Evolutionary conservation across 2,329 filamentous ascomycete genomes (phyloP).

Genomic region (Phyllosticta citrichinensis): DNA sequence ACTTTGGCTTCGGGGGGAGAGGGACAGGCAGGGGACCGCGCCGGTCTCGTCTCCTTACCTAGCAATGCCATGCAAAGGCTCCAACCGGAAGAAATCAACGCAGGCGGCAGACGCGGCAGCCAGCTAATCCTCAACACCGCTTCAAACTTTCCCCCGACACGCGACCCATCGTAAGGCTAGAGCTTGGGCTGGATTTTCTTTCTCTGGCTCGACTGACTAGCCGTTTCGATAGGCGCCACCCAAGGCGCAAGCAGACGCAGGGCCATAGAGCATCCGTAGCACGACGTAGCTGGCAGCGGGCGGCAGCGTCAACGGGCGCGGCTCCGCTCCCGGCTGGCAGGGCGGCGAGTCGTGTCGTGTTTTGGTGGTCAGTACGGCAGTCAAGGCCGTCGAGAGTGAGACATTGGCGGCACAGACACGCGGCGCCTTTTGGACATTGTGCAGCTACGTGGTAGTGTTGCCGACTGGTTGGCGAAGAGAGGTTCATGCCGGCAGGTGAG

Average conservation of each 20-base stretch:
- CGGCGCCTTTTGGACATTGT: background rate
- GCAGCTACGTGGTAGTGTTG: background rate
- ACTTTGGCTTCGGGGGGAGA: too few relatives aligned
- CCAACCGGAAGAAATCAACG: background rate
- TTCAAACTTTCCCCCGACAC: background rate
- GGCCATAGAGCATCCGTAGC: background rate
- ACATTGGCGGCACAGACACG: background rate
- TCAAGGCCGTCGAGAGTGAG: background rate
- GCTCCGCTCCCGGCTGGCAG: background rate
- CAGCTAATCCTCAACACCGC: background rate
- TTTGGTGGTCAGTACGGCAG: background rate
- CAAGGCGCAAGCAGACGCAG: background rate
- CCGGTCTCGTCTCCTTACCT: too few relatives aligned
- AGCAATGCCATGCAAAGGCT: background rate
- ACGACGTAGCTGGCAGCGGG: background rate
- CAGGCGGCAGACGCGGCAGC: background rate
- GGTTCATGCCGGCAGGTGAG: background rate
- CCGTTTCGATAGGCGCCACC: background rate
- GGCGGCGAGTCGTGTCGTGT: background rate
- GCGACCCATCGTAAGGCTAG: background rate
- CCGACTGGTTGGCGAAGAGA: background rate
- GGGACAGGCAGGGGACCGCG: too few relatives aligned
- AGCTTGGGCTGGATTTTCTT: background rate
- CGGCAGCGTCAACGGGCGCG: background rate
- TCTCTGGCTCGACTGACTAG: background rate